Base-by-base conservation (phyloP, 2,329 filamentous ascomycete species). In the Colletotrichum lindemuthianum region DNA sequence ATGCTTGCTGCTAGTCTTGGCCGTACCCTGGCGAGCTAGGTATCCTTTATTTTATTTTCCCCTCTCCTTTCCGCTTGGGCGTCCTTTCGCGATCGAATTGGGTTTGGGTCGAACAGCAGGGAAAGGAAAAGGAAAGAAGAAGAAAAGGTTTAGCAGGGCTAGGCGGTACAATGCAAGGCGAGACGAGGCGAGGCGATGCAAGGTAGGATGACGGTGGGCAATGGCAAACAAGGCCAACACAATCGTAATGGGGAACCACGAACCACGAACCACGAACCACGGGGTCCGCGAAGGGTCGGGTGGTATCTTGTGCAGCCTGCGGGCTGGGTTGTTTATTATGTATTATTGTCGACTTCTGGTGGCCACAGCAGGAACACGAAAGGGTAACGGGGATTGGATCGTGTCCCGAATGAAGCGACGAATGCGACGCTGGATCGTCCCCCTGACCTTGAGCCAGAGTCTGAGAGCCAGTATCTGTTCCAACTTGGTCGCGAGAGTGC, bases 351-450 rank as follows among this genome's bases (percentile, higher is more conserved):
- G 47, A 40, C 15, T 37, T 45, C 24, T 24, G 24, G 24, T 24
- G 24, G 24, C 24, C 24, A 24, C 24, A 24, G 24, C 3, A 24
- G 24, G 24, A 4, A 24, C 24, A 24, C 41, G 36, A 48, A 48
- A 39, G 16, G 50, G 51, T 47, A 60, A 34, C 32, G 32, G 44
- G 50, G 55, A 60, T 39, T 44, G 44, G 39, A 59, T 44, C 15
- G 51, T 51, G 32, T 13, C 51, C 50, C 50, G 24, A 55, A 65
- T 15, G 45, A 51, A 49, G 50, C 51, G 61, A 56, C 52, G 61
- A 49, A 45, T 65, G 61, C 36, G 44, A 56, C 51, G 50, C 51
- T 65, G 44, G 47, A 61, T 52, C 57, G 39, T 56, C 58, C 61
- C 24, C 57, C 61, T 65, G 61, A 65, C 61, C 61, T 60, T 9